These are phyloP conservation scores for Pedinophyceae sp. DNA, from an alignment of 139 green algal species.

Conservation along the genomic window DNA sequence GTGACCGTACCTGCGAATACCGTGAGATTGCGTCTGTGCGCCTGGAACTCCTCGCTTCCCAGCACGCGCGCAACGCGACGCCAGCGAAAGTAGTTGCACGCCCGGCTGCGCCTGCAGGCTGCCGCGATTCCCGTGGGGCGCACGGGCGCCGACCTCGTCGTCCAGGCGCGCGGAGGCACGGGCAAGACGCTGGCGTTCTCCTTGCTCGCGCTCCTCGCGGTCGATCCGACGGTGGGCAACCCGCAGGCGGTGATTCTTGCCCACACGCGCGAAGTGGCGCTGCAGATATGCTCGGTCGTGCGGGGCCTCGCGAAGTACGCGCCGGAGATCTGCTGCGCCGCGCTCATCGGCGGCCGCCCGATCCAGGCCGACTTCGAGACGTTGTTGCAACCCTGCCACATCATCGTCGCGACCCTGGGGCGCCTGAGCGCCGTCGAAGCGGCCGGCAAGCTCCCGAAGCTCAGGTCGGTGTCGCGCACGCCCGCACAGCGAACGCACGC, in stretches of 20 bases:
- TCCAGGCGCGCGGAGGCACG: constrained; percentile 72
- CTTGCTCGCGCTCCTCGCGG: constrained; percentile 26
- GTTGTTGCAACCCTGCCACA: constrained; percentile 24
- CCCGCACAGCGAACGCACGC: too few relatives aligned
- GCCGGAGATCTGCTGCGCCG: constrained; percentile 1
- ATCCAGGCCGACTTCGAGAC: too few relatives aligned
- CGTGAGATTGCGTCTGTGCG: neutral
- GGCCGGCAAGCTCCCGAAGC: too few relatives aligned
- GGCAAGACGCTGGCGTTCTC: constrained; percentile 71
- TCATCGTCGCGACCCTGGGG: constrained; percentile 62
- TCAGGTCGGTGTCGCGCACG: too few relatives aligned
- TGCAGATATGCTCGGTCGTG: constrained; percentile 33
- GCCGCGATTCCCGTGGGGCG: constrained; percentile 48
- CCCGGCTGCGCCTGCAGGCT: constrained; percentile 17
- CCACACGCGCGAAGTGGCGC: constrained; percentile 63
- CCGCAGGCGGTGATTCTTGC: constrained; percentile 56
- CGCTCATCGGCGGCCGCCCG: constrained; percentile 15
- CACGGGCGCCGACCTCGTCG: constrained; percentile 56
- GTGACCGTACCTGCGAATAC: neutral
- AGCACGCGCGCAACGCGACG: too few relatives aligned
- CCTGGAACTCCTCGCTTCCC: neutral
- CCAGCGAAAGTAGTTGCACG: too few relatives aligned
- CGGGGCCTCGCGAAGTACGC: constrained; percentile 6
- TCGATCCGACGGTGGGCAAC: constrained; percentile 16
- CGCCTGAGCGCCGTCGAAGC: constrained; percentile 43